phyloP scores from a whole-genome alignment of 345 rosid genomes.

The Eucalyptus pauciflora region DNA sequence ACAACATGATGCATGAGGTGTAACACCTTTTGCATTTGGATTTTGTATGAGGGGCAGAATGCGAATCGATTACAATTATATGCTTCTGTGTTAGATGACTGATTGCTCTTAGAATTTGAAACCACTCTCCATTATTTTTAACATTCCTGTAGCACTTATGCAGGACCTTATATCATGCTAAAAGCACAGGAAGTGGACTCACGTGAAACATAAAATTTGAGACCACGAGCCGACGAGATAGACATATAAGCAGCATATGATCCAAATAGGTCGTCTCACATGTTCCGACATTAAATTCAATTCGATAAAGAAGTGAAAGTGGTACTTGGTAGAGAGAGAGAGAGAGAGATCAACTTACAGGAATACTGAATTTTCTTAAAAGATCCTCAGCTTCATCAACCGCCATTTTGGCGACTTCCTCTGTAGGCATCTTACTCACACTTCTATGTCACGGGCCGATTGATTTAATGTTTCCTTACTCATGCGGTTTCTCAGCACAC shows the following conservation, averaged over 20 bases:
- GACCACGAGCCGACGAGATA: not conserved
- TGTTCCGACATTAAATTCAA: not conserved
- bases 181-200: not conserved
- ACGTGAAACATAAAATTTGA: not conserved
- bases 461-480: no score
- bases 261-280: not conserved
- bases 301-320: not conserved
- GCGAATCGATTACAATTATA: not conserved
- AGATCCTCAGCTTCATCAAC: conserved; percentile 62
- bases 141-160: not conserved
- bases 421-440: not conserved
- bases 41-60: not conserved
- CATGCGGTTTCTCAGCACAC: no score
- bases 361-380: conserved; percentile 65
- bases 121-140: not conserved
- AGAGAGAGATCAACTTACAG: not conserved
- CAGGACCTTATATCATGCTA: not conserved
- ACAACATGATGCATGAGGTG: not conserved
- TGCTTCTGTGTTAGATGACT: not conserved
- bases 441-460: not conserved
- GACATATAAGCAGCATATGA: not conserved
- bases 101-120: not conserved
- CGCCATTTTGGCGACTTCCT: conserved; percentile 58
- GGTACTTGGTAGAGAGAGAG: not conserved
- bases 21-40: not conserved